Evolutionary conservation across 805 yeast species (phyloP), one percentile per base, ranked within the genome.

Genomic region (Yueomyces sinensis): DNA sequence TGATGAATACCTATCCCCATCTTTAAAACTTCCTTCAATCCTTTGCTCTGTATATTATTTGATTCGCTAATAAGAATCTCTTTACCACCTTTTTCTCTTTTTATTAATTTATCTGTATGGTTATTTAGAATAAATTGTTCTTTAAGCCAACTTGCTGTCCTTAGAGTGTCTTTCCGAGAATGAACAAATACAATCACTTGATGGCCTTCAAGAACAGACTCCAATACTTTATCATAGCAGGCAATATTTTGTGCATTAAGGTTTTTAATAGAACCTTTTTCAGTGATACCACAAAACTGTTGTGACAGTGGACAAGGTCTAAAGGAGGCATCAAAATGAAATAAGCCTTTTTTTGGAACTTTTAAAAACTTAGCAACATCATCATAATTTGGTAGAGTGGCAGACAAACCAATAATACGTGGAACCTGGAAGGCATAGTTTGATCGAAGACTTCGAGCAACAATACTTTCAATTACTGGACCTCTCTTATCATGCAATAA

Each of bases 301-400:
- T 86, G 96, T 19, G 79, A 80, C 25, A 89, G 60, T 0, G 98
- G 97, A 50, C 95, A 86, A 1, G 98, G 98, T 49, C 98, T 66
- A 49, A 66, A 89, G 4, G 81, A 64, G 0, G 91, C 62, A 50
- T 83, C 95, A 52, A 89, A 91, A 50, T 70, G 83, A 51, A 82
- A 87, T 4, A 86, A 46, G 0, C 89, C 87, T 13, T 58, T 43
- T 13, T 61, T 59, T 17, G 73, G 73, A 4, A 82, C 95, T 25
- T 76, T 62, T 32, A 91, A 58, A 47, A 91, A 89, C 30, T 63
- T 64, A 0, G 94, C 94, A 27, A 89, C 96, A 54, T 89, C 96
- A 39, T 59, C 54, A 50, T 79, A 89, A 50, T 87, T 86, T 2
- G 96, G 95, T 34, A 89, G 66, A 0, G 97, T 87, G 0, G 97